Base-by-base conservation (phyloP, 495 filamentous ascomycete species). In the Hypoxylon perforatum region DNA sequence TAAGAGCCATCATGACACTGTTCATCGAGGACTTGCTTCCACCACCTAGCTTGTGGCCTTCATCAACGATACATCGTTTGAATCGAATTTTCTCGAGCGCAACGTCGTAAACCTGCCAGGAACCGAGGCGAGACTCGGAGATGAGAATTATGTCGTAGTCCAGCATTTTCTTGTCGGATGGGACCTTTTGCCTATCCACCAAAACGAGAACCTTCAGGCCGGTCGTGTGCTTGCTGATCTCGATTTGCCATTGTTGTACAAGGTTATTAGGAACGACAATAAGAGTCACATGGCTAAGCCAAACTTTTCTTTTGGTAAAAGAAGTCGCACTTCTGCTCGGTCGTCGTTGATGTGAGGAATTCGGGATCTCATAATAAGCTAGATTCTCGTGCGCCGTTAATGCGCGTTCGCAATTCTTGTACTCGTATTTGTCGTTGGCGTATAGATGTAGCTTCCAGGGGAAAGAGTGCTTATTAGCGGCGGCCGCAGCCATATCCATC, bases 1-100 rank as follows among this genome's bases (percentile, higher is more conserved):
- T 85, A 0, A 94, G 78, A 8, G 92, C 83, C 25, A 84, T 80
- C 36, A 90, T 84, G 36, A 93, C 81, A 45, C 91, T 89, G 14
- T 85, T 89, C 57, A 83, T 86, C 35, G 79, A 78, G 12, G 84
- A 85, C 15, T 78, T 75, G 4, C 84, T 80, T 0, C 78, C 76
- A 28, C 82, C 85, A 0, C 90, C 90, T 39, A 96, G 87, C 41
- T 85, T 89, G 72, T 97, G 93, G 0, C 94, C 94, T 82, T 98
- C 94, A 56, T 98, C 94, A 30, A 96, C 88, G 35, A 98, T 93
- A 42, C 94, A 85, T 11, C 94, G 86, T 60, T 96, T 86, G 82
- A 92, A 96, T 65, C 91, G 92, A 10, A 97, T 76, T 15, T 85
- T 71, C 39, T 86, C 87, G 5, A 97, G 76, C 0, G 90, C 86